A percentile compares a stretch with the other conserved stretches of the same genome.
Evolutionary conservation across 1,139 yeast genomes (phyloP).

Genomic region (Scheffersomyces titani): DNA sequence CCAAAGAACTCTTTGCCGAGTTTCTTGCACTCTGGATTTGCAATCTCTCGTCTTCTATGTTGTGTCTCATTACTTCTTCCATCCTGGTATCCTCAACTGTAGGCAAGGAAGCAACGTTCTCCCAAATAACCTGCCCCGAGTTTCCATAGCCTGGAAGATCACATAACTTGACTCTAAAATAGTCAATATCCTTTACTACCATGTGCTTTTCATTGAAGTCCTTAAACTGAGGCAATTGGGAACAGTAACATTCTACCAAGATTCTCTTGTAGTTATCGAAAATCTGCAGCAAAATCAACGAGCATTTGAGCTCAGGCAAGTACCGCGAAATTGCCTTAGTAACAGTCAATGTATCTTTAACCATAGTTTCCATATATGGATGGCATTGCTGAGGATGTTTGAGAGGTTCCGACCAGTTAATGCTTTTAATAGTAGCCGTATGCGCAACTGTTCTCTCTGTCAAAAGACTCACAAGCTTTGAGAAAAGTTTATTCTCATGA

Average conservation of each 20-base stretch:
- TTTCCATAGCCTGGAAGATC: constrained; percentile 66
- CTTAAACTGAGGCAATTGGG: constrained; percentile 51
- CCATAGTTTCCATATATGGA: constrained; percentile 65
- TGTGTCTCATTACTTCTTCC: constrained; percentile 48
- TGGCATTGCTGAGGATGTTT: constrained; percentile 50
- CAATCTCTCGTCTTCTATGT: constrained; percentile 27
- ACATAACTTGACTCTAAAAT: constrained; percentile 59
- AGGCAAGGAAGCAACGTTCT: constrained; percentile 57
- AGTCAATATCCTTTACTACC: constrained; percentile 63
- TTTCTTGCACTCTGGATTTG: constrained; percentile 3
- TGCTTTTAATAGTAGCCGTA: constrained; percentile 43
- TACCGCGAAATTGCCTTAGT: constrained; percentile 61
- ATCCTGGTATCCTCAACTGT: constrained; percentile 51
- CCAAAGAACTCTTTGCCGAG: constrained; percentile 1
- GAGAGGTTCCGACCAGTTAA: constrained; percentile 53
- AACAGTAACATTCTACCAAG: constrained; percentile 55
- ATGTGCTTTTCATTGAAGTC: constrained; percentile 56
- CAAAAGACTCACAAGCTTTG: constrained; percentile 70
- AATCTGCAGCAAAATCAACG: constrained; percentile 53
- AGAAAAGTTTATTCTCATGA: constrained; percentile 67
- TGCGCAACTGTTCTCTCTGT: constrained; percentile 59
- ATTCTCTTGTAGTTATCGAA: constrained; percentile 62
- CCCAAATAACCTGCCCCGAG: constrained; percentile 68
- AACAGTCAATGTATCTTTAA: constrained; percentile 66
- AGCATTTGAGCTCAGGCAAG: constrained; percentile 53